Base-by-base conservation (phyloP, 1,284 basidiomycete genomes). In the Naganishia sp. region DNA sequence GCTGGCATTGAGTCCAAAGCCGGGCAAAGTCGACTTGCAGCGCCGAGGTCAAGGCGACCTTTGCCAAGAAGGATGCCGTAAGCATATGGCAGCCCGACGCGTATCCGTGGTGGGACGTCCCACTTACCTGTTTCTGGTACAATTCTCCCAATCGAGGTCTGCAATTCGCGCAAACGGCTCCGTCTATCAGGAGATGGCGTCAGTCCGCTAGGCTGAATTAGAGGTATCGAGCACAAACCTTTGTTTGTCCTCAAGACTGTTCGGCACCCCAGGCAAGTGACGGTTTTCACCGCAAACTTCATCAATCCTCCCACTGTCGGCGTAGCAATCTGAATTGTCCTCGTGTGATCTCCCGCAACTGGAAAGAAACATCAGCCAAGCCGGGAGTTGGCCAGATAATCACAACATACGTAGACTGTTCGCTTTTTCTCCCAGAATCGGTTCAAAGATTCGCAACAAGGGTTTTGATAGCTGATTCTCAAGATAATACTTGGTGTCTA, bases 401-500 rank as follows among this genome's bases (percentile, higher is more conserved):
- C 4, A 25, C 49, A 58, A 51, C 23, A 45, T 46, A 35, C 17
- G 45, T 13, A 97, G 78, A 17, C 89, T 90, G 21, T 84, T 83
- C 0, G 94, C 91, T 72, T 90, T 93, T 52, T 94, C 92, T 1
- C 94, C 94, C 10, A 96, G 80, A 72, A 98, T 92, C n/a, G 94
- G 94, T 77, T 98, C 94, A 76, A 98, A 97, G 71, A 98, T 97
- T 69, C 94, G 85, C 87, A 97, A 86, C 2, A 98, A 82, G 6
- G 94, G 94, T 77, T 97, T 97, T 0, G 93, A 91, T 0, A 98
- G 85, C 75, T 98, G 94, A 72, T 96, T 96, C 65, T 98, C 94
- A 62, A 98, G 85, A 75, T 97, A 98, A 76, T 98, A 96, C 73
- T 90, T 89, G 2, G 94, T 97, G 76, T 98, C 94, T 67, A 98